Evolutionary conservation across 495 filamentous ascomycete species (phyloP).

Genomic region (Tuber calosporum): DNA sequence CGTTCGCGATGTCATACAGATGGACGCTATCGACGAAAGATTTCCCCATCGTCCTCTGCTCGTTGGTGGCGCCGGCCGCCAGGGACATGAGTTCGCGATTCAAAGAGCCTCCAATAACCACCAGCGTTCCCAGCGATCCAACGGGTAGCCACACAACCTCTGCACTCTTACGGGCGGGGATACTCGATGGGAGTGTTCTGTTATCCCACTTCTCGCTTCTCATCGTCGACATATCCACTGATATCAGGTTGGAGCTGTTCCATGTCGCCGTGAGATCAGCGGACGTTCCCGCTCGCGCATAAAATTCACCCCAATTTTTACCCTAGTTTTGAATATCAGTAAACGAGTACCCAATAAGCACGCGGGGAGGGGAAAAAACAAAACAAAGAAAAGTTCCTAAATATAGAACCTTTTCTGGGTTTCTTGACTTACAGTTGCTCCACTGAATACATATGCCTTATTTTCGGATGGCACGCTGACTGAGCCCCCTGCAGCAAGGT

Average conservation of each 20-base stretch:
- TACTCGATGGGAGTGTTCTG: constrained; percentile 47
- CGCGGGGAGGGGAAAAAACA: background rate
- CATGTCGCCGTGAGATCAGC: constrained; percentile 44
- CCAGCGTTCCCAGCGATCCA: constrained; percentile 55
- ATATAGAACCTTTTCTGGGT: background rate
- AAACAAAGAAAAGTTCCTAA: background rate
- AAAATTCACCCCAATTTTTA: constrained; percentile 33
- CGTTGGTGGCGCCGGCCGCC: background rate
- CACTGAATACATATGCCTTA: constrained; percentile 64
- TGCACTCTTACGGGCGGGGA: constrained; percentile 54
- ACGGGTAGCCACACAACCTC: constrained; percentile 68
- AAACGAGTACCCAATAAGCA: background rate
- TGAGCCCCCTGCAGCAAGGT: constrained; percentile 57
- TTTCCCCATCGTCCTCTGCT: constrained; percentile 48
- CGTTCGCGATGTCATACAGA: constrained; percentile 58
- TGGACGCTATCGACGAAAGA: constrained; percentile 58
- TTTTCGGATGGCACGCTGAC: constrained; percentile 65
- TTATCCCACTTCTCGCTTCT: constrained; percentile 52
- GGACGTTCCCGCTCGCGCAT: background rate
- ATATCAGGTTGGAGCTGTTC: constrained; percentile 48
- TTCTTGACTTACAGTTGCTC: constrained; percentile 41
- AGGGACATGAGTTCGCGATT: constrained; percentile 12
- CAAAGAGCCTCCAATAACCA: constrained; percentile 55
- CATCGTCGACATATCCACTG: constrained; percentile 54
- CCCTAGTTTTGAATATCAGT: constrained; percentile 22